Percentiles rank a stretch among this genome's conserved stretches.
Evolutionary conservation across 2,329 filamentous ascomycete species (phyloP).

Genomic region (Daldinia eschscholtzii): DNA sequence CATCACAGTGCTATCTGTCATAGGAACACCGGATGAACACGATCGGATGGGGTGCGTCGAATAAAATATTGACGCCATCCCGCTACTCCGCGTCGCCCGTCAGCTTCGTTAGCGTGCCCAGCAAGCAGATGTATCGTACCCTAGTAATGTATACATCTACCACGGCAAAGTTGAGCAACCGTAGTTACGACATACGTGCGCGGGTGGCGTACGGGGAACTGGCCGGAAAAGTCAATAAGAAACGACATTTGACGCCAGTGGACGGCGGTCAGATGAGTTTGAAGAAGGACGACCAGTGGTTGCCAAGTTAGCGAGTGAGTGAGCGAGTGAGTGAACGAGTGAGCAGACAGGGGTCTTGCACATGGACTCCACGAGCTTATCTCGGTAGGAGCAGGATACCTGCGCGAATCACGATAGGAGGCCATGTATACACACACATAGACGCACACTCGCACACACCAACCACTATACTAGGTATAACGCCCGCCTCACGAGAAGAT

Average conservation of each 20-base stretch:
- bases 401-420: slow-evolving; percentile 36
- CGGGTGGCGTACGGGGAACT: slow-evolving; percentile 24
- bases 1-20: slow-evolving; percentile 26
- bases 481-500: not conserved
- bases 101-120: slow-evolving; percentile 21
- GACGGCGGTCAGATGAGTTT: slow-evolving; percentile 19
- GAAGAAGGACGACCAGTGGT: not conserved
- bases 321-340: not conserved
- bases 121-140: slow-evolving; percentile 13
- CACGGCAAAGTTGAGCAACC: not conserved
- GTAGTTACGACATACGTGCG: slow-evolving; percentile 10
- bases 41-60: slow-evolving; percentile 20
- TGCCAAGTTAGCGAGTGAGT: not conserved
- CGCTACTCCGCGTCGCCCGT: slow-evolving; percentile 9
- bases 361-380: slow-evolving; percentile 41
- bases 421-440: slow-evolving; percentile 6
- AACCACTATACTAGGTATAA: not conserved
- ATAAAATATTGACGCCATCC: slow-evolving; percentile 35
- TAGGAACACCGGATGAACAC: slow-evolving; percentile 21
- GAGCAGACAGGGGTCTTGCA: slow-evolving; percentile 18
- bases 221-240: slow-evolving; percentile 37
- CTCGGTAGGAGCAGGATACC: slow-evolving; percentile 40
- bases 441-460: not conserved
- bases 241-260: slow-evolving; percentile 23
- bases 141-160: slow-evolving; percentile 4